phyloP scores from a whole-genome alignment of 371 early-diverging fungal genomes.

The Capillidium heterosporum region DNA sequence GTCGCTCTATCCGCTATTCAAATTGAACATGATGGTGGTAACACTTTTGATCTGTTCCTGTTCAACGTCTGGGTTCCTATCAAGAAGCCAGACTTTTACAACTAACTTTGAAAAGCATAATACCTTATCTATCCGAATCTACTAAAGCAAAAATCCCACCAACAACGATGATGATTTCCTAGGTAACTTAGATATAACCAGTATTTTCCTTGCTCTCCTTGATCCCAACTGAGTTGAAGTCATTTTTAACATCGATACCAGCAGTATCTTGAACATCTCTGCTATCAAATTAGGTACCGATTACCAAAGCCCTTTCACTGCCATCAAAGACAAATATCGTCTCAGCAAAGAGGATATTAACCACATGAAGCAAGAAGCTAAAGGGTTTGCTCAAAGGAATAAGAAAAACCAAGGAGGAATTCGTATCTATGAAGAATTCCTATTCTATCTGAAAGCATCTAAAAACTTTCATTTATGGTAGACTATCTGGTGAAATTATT shows the following conservation, averaged over 20 bases:
- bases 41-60: conserved; percentile 88
- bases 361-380: conserved; percentile 90
- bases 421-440: too few relatives aligned
- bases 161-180: conserved; percentile 92
- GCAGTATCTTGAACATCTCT: conserved; percentile 93
- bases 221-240: conserved; percentile 97
- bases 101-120: conserved; percentile 97
- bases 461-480: conserved; percentile 48
- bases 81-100: conserved; percentile 95
- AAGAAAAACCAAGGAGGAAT: conserved; percentile 74
- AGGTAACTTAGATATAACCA: conserved; percentile 91
- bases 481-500: conserved; percentile 38
- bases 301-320: conserved; percentile 84
- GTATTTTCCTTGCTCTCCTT: conserved; percentile 89
- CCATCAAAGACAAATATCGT: conserved; percentile 96
- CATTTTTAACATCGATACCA: conserved; percentile 92
- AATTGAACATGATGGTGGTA: conserved; percentile 94
- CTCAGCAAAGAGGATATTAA: conserved; percentile 93
- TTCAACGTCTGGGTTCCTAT: conserved; percentile 95
- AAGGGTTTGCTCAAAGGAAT: conserved; percentile 92
- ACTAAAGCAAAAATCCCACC: conserved; percentile 90
- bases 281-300: conserved; percentile 93
- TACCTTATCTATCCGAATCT: conserved; percentile 92
- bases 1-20: conserved; percentile 80
- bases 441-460: too few relatives aligned